A percentile compares a stretch with the other conserved stretches of the same genome.
These are phyloP conservation scores for Corchorus olitorius DNA, from an alignment of 345 rosid species.

Conservation along the genomic window DNA sequence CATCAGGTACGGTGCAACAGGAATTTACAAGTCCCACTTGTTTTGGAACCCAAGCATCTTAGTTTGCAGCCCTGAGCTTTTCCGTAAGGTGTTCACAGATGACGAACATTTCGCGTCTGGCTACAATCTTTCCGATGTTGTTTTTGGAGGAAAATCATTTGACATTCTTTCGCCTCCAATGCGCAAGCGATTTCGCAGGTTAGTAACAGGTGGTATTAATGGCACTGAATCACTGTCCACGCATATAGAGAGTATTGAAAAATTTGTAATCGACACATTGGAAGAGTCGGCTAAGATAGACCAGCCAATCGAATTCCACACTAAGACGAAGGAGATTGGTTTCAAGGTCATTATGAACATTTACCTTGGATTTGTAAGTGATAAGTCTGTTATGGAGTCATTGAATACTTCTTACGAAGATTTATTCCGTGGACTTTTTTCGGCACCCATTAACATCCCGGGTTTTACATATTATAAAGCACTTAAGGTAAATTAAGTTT, in stretches of 20 bases:
- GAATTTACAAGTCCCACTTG: conserved; percentile 1
- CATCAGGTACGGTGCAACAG: conserved; percentile 1
- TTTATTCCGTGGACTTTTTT: not conserved
- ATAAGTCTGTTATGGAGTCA: not conserved
- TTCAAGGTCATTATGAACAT: conserved; percentile 12
- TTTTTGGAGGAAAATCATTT: not conserved
- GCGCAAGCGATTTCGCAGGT: not conserved
- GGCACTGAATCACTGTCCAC: not conserved
- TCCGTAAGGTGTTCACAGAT: conserved; percentile 24
- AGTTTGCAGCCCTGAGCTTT: conserved; percentile 25
- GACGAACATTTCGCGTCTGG: conserved; percentile 27
- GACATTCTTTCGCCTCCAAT: not conserved
- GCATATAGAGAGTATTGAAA: not conserved
- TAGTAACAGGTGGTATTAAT: not conserved
- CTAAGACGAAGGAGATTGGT: not conserved
- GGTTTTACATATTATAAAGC: not conserved
- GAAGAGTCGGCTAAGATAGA: not conserved
- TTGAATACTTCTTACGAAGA: not conserved
- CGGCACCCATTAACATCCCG: not conserved
- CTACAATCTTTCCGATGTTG: not conserved
- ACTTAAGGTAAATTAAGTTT: not conserved
- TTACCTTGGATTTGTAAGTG: not conserved
- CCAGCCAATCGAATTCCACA: not conserved
- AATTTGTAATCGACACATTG: not conserved
- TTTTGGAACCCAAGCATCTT: conserved; percentile 30